A percentile compares a stretch with the other conserved stretches of the same genome.
Evolutionary conservation across 139 green algal genomes (phyloP).

Genomic region (Astrephomene gubernaculifera): DNA sequence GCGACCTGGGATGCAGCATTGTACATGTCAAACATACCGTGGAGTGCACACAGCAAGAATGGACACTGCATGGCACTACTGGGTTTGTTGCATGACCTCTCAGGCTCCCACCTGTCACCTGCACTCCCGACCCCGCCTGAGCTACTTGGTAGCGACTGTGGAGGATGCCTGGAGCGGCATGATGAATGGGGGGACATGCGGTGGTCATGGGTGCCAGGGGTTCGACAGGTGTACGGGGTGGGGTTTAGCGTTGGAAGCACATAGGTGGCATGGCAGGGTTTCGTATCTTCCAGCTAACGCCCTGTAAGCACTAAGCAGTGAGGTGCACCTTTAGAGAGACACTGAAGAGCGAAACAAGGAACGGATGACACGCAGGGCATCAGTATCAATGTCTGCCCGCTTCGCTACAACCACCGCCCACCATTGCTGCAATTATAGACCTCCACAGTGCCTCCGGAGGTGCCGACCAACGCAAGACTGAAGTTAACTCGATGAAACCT

Average conservation of each 20-base stretch:
- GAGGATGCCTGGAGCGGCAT: slow-evolving; percentile 28
- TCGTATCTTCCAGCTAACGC: too few species aligned
- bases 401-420: background rate
- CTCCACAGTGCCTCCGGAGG: slow-evolving; percentile 28
- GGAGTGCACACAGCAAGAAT: too few species aligned
- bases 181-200: background rate
- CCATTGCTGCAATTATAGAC: slow-evolving; percentile 49
- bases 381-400: background rate
- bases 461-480: slow-evolving; percentile 51
- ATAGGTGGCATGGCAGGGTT: too few species aligned
- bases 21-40: too few species aligned
- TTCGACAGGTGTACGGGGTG: too few species aligned
- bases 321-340: background rate
- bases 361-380: too few species aligned
- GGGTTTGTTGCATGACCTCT: too few species aligned
- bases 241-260: too few species aligned
- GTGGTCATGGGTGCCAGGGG: background rate
- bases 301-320: too few species aligned
- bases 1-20: too few species aligned
- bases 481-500: slow-evolving; percentile 47
- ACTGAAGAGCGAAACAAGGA: background rate
- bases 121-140: background rate
- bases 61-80: too few species aligned
- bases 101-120: slow-evolving; percentile 48
- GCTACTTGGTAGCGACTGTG: slow-evolving; percentile 37